These are phyloP conservation scores for Setaria viridis DNA, from an alignment of 202 grass and related monocot genomes.

Conservation along the genomic window DNA sequence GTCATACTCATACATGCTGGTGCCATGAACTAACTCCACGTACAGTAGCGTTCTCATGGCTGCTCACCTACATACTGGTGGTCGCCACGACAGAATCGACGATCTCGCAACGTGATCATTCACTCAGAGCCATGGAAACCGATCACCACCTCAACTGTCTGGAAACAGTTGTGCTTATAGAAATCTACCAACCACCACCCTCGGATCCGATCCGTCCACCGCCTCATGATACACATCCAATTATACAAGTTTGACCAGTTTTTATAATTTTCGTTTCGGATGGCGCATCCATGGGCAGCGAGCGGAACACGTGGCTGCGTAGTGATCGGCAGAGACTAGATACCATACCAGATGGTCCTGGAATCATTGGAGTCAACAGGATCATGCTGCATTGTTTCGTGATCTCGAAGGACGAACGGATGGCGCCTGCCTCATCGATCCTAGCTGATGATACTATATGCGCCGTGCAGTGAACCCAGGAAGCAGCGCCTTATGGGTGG, in stretches of 20 bases:
- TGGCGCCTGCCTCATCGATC: neutral
- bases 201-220: conserved; percentile 25
- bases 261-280: neutral
- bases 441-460: neutral
- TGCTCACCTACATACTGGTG: neutral
- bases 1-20: neutral
- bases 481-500: conserved; percentile 19
- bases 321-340: neutral
- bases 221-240: conserved; percentile 38
- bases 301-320: neutral
- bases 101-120: conserved; percentile 20
- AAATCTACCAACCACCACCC: conserved; percentile 54
- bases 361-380: conserved; percentile 29
- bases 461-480: conserved; percentile 2
- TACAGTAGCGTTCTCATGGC: neutral
- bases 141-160: conserved; percentile 25
- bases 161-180: conserved; percentile 38
- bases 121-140: conserved; percentile 27
- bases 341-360: conserved; percentile 4
- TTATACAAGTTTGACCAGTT: conserved; percentile 47
- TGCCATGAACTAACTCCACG: conserved; percentile 41
- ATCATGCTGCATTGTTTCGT: neutral
- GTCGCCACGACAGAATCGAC: neutral
- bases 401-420: neutral
- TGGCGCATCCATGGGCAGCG: neutral